phyloP scores from a whole-genome alignment of 257 asterid species.

The Coffea eugenioides region DNA sequence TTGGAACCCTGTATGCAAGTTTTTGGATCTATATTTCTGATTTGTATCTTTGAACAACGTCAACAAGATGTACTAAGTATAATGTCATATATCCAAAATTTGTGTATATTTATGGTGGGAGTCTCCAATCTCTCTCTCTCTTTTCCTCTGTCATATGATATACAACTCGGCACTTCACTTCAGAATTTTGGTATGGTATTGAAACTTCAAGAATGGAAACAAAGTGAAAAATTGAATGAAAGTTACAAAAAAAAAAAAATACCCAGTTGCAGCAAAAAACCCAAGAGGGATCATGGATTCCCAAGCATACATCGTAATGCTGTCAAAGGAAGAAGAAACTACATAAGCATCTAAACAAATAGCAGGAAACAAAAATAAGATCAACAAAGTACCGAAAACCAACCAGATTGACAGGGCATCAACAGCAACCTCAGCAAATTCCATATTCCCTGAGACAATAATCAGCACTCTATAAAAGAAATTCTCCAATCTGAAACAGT shows the following conservation, averaged over 20 bases:
- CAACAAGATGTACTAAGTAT: too few relatives aligned
- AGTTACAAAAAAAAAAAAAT: neutral
- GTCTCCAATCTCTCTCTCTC: neutral
- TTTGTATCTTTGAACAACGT: too few relatives aligned
- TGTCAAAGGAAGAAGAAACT: constrained; percentile 21
- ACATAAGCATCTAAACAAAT: neutral
- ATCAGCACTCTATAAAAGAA: constrained; percentile 55
- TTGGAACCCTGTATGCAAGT: too few relatives aligned
- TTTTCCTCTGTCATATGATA: neutral
- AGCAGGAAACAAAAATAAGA: neutral
- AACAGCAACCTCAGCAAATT: constrained; percentile 52
- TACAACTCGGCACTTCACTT: neutral
- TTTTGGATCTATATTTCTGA: too few relatives aligned
- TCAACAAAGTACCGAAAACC: constrained; percentile 12
- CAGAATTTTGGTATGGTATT: too few relatives aligned
- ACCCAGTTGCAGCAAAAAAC: constrained; percentile 70
- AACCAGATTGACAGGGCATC: constrained; percentile 68
- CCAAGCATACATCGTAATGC: constrained; percentile 56
- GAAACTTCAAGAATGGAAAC: neutral
- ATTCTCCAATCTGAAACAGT: constrained; percentile 53
- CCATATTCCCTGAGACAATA: constrained; percentile 41
- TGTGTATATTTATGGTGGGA: too few relatives aligned
- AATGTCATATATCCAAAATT: too few relatives aligned
- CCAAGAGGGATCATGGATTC: constrained; percentile 67
- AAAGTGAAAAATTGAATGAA: too few relatives aligned